Percentiles rank a stretch among this genome's conserved stretches.
phyloP scores from a whole-genome alignment of 2,329 filamentous ascomycete species.

The Paraconiothyrium sp. region DNA sequence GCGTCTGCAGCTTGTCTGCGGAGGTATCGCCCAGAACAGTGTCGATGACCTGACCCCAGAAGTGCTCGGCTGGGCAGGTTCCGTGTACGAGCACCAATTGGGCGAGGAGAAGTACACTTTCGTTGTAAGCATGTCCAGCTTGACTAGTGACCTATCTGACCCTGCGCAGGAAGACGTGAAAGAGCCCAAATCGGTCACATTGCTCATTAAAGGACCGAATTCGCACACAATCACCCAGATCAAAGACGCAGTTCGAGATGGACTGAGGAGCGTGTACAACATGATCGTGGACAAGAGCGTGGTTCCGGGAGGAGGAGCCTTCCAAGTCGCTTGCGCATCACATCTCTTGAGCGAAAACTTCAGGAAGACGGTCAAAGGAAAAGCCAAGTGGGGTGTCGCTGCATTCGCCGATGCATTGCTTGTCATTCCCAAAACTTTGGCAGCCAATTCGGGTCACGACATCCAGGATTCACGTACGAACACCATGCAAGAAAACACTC shows the following conservation, averaged over 20 bases:
- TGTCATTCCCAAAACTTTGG: constrained; percentile 96
- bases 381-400: constrained; percentile 94
- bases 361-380: constrained; percentile 91
- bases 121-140: constrained; percentile 58
- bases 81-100: constrained; percentile 96
- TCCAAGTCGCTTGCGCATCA: constrained; percentile 90
- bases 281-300: constrained; percentile 99
- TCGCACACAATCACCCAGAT: constrained; percentile 96
- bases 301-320: constrained; percentile 91
- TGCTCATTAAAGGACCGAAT: constrained; percentile 98
- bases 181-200: constrained; percentile 96
- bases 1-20: constrained; percentile 92
- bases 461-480: constrained; percentile 91
- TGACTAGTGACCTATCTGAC: constrained; percentile 30
- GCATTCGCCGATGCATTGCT: constrained; percentile 95
- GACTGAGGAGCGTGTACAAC: constrained; percentile 96
- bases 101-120: constrained; percentile 99
- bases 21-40: constrained; percentile 91
- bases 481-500: constrained; percentile 10
- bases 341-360: constrained; percentile 90
- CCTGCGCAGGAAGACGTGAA: constrained; percentile 82
- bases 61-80: constrained; percentile 91
- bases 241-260: constrained; percentile 94
- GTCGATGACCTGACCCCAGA: constrained; percentile 91
- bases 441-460: constrained; percentile 94